Percentiles rank a stretch among this genome's conserved stretches.
Evolutionary conservation across 2,329 filamentous ascomycete genomes (phyloP).

Genomic region (Aspergillus eucalypticola): DNA sequence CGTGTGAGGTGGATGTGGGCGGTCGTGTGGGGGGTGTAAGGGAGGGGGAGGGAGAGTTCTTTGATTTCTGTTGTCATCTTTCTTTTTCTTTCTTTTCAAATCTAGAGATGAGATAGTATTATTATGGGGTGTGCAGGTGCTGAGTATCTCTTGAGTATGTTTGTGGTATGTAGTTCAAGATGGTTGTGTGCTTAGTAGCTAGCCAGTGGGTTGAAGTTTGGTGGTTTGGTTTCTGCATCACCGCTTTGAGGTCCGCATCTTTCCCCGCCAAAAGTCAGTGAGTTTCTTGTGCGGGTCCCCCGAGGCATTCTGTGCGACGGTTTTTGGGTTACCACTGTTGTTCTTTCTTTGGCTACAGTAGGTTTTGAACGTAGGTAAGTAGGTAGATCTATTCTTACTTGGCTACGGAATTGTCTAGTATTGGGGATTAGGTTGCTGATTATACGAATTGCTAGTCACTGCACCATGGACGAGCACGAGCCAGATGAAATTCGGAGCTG

Average conservation of each 20-base stretch:
- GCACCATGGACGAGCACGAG: conserved; percentile 15
- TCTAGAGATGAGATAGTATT: not conserved
- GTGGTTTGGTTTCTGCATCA: not conserved
- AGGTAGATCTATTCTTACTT: no score
- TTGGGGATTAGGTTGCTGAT: no score
- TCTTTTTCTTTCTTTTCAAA: not conserved
- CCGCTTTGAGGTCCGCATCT: conserved; percentile 1
- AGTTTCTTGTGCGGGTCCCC: no score
- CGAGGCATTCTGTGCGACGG: no score
- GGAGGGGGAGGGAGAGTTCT: conserved; percentile 60
- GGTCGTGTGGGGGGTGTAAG: conserved; percentile 57
- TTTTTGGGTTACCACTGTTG: no score
- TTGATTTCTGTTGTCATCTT: conserved; percentile 42
- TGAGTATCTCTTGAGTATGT: no score
- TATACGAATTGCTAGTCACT: not conserved
- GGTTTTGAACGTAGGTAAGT: no score
- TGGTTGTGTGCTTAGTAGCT: not conserved
- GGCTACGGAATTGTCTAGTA: no score
- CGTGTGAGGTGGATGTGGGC: conserved; percentile 61
- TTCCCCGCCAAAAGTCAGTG: conserved; percentile 16
- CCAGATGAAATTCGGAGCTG: conserved; percentile 43
- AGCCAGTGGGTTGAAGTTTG: no score
- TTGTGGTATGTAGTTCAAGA: not conserved
- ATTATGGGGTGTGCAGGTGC: no score
- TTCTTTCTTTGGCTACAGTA: not conserved